Conservation (phyloP, 169 alveolate species). For the Cryptosporidium xiaoi region DNA sequence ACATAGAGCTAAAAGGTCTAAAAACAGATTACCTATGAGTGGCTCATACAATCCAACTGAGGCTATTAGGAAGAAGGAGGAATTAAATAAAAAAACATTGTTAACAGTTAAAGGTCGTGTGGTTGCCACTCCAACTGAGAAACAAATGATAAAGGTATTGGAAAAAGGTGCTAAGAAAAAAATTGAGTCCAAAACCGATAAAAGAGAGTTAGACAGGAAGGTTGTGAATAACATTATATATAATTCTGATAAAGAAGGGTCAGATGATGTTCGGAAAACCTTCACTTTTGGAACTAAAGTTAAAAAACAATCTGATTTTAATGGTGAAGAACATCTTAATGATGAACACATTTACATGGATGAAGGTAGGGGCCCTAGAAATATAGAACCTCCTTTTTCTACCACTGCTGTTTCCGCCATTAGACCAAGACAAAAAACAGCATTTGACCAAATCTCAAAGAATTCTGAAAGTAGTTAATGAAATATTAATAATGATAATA, state of each 20-base stretch:
- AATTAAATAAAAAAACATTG: not conserved
- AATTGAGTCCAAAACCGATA: not conserved
- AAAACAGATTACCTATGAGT: conserved; percentile 7
- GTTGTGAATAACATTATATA: too few species aligned
- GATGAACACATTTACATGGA: conserved; percentile 23
- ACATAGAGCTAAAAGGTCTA: conserved; percentile 33
- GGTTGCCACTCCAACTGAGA: conserved; percentile 9
- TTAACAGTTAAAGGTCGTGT: conserved; percentile 30
- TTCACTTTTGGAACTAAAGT: not conserved
- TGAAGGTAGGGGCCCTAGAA: conserved; percentile 65
- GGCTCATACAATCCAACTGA: conserved; percentile 11
- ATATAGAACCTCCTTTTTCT: conserved; percentile 16
- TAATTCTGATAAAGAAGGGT: not conserved
- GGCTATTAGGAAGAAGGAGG: conserved; percentile 20
- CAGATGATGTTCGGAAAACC: not conserved
- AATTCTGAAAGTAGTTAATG: not conserved
- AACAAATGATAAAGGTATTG: conserved; percentile 4
- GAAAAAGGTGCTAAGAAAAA: conserved; percentile 32
- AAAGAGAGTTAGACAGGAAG: not conserved
- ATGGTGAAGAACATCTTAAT: not conserved
- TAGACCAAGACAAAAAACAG: conserved; percentile 36
- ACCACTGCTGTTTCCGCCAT: conserved; percentile 28
- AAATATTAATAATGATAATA: too few species aligned
- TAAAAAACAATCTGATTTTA: not conserved
- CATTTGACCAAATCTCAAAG: not conserved